Percentiles rank a stretch among this genome's conserved stretches.
phyloP scores from a whole-genome alignment of 139 green algal genomes.

The Gonium pectorale region DNA sequence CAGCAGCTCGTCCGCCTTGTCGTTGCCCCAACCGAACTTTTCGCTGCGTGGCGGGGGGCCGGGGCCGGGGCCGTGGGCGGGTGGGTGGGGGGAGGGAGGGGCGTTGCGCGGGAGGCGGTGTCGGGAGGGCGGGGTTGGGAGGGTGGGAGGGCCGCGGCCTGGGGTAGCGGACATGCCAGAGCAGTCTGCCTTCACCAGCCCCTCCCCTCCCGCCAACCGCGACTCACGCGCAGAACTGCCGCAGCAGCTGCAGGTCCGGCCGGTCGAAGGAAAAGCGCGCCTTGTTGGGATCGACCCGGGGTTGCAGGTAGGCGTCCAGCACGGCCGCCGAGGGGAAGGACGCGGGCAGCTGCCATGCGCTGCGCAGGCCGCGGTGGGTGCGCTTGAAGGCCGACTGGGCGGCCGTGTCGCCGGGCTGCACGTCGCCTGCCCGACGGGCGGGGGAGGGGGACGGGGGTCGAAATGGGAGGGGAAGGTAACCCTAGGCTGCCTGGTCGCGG shows the following conservation, averaged over 20 bases:
- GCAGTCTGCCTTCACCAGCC: no score
- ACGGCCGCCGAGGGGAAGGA: slow-evolving; percentile 81
- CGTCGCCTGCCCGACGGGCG: slow-evolving; percentile 1
- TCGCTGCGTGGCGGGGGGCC: slow-evolving; percentile 39
- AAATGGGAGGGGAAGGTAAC: background rate
- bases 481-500: background rate
- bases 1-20: slow-evolving; percentile 81
- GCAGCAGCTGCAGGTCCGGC: slow-evolving; percentile 81
- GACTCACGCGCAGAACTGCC: slow-evolving; percentile 74
- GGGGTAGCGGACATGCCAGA: no score
- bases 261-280: slow-evolving; percentile 75
- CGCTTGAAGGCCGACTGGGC: slow-evolving; percentile 74
- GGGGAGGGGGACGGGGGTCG: background rate
- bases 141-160: no score
- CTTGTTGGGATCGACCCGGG: slow-evolving; percentile 67
- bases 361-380: slow-evolving; percentile 66
- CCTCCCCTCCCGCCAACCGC: no score
- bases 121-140: no score
- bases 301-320: slow-evolving; percentile 66
- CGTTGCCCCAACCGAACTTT: slow-evolving; percentile 76
- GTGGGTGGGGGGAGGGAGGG: background rate
- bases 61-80: background rate
- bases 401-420: slow-evolving; percentile 27
- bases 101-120: no score
- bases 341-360: slow-evolving; percentile 82